Evolutionary conservation across 1,139 yeast genomes (phyloP).

Genomic region (Sugiyamaella neomexicana): DNA sequence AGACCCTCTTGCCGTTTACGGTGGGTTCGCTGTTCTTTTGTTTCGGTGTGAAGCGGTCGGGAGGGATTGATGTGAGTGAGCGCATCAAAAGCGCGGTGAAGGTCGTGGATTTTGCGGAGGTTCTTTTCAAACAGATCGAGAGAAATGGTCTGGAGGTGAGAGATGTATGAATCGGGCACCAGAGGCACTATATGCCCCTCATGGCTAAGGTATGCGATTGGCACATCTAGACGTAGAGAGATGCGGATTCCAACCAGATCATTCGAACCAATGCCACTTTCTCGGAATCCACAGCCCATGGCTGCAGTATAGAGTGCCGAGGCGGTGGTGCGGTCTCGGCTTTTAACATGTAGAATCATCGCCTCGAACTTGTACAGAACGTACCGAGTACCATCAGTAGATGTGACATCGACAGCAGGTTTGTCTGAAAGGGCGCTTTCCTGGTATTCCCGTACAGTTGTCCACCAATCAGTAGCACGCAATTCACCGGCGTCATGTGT

Average conservation of each 20-base stretch:
- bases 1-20: slow-evolving; percentile 64
- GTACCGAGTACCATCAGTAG: slow-evolving; percentile 42
- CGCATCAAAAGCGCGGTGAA: slow-evolving; percentile 47
- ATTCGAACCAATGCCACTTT: slow-evolving; percentile 80
- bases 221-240: slow-evolving; percentile 68
- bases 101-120: slow-evolving; percentile 50
- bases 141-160: slow-evolving; percentile 48
- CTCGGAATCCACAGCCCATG: slow-evolving; percentile 84
- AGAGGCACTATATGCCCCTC: slow-evolving; percentile 42
- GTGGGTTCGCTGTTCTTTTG: slow-evolving; percentile 58
- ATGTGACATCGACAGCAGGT: neutral
- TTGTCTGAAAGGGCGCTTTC: neutral
- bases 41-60: slow-evolving; percentile 35
- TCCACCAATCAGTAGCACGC: slow-evolving; percentile 50
- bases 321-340: slow-evolving; percentile 62
- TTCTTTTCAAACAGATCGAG: slow-evolving; percentile 65
- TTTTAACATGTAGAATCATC: slow-evolving; percentile 76
- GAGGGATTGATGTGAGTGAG: slow-evolving; percentile 15
- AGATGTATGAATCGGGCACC: slow-evolving; percentile 53
- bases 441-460: slow-evolving; percentile 23
- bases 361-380: slow-evolving; percentile 81
- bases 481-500: slow-evolving; percentile 61
- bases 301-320: slow-evolving; percentile 64
- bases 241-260: slow-evolving; percentile 76
- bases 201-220: slow-evolving; percentile 56